Conservation (phyloP, 176 grass and related monocot genomes). For the Pontederia crassipes region DNA sequence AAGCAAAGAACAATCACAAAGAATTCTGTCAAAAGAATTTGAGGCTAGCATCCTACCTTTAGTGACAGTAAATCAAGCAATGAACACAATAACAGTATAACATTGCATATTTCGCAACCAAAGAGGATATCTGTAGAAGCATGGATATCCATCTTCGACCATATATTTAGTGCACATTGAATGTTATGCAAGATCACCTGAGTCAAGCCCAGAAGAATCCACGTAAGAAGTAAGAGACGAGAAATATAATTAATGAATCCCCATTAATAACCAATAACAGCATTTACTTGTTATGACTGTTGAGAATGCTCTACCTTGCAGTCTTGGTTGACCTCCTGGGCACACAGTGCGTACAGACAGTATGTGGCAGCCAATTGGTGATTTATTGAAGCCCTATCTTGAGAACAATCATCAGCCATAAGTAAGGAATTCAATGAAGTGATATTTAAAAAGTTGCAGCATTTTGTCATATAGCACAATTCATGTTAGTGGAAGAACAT, state of each 20-base stretch:
- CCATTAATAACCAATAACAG: neutral
- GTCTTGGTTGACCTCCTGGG: slow-evolving; percentile 55
- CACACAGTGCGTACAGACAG: slow-evolving; percentile 71
- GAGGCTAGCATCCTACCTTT: slow-evolving; percentile 38
- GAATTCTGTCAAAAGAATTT: neutral
- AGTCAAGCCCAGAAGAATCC: slow-evolving; percentile 19
- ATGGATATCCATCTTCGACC: slow-evolving; percentile 30
- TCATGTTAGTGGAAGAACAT: too few species aligned
- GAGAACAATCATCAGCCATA: slow-evolving; percentile 24
- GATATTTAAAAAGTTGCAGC: too few species aligned
- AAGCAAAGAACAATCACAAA: neutral
- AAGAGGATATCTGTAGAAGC: slow-evolving; percentile 20
- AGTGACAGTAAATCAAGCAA: slow-evolving; percentile 64
- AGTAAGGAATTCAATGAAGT: too few species aligned
- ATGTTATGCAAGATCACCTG: slow-evolving; percentile 51
- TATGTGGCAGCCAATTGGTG: slow-evolving; percentile 59
- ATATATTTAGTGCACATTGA: slow-evolving; percentile 36
- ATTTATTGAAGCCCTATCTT: slow-evolving; percentile 9
- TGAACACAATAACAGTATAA: slow-evolving; percentile 65
- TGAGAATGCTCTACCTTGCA: slow-evolving; percentile 32
- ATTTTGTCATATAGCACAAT: too few species aligned
- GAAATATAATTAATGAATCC: neutral
- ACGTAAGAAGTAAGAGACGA: neutral
- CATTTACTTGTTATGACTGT: neutral
- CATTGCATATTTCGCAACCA: slow-evolving; percentile 25